These are phyloP conservation scores for Tilletia walkeri DNA, from an alignment of 1,284 basidiomycete genomes.

Conservation along the genomic window DNA sequence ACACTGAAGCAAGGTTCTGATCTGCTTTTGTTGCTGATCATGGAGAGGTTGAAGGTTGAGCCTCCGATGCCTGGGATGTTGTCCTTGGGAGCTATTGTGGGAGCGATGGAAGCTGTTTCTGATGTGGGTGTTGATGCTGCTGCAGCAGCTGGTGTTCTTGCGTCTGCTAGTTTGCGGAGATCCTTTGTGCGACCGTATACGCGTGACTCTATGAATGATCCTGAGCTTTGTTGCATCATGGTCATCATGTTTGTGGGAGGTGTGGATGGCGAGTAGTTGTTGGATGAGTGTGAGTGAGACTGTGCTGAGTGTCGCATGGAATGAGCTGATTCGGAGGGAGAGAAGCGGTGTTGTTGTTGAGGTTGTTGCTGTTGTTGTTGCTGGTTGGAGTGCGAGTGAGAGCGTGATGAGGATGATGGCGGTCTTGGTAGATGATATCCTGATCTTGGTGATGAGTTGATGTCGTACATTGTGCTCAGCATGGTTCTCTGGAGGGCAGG, in stretches of 20 bases:
- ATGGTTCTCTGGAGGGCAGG: no score
- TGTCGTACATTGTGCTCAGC: constrained; percentile 2
- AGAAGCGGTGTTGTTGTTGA: not conserved
- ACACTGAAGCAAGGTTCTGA: constrained; percentile 38
- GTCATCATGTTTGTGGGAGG: not conserved
- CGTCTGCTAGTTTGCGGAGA: not conserved
- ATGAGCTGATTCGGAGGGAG: no score
- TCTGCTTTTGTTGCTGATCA: not conserved
- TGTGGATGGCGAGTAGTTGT: not conserved
- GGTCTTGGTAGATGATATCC: not conserved
- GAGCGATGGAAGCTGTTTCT: not conserved
- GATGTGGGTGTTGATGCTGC: not conserved
- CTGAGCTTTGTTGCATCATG: not conserved
- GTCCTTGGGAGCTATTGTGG: not conserved
- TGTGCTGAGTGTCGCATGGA: no score
- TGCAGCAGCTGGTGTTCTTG: not conserved
- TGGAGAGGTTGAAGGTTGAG: not conserved
- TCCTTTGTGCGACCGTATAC: constrained; percentile 1
- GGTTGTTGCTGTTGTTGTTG: not conserved
- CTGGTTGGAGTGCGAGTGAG: not conserved
- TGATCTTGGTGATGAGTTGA: not conserved
- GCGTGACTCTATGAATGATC: not conserved
- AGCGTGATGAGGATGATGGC: not conserved
- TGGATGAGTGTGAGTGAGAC: not conserved
- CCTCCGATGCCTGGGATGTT: not conserved